Evolutionary conservation across 208 protist species (phyloP).

Genomic region (Blastocrithidia nonstop): DNA sequence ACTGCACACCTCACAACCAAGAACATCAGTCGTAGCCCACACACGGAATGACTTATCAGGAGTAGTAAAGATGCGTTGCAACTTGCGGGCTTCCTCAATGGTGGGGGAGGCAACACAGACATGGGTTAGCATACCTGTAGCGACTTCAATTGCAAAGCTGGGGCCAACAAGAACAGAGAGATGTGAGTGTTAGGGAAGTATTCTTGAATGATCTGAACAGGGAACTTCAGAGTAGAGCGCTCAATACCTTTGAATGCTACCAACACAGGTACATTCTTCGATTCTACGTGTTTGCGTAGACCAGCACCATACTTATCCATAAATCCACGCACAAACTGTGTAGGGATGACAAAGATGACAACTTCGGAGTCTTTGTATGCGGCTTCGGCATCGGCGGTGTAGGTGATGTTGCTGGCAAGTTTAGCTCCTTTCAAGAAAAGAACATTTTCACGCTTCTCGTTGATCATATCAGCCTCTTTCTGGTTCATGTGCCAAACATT

Average conservation of each 20-base stretch:
- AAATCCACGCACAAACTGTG: conserved; percentile 71
- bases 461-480: conserved; percentile 37
- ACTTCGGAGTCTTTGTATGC: conserved; percentile 39
- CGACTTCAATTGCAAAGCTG: conserved; percentile 83
- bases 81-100: conserved; percentile 28
- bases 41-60: conserved; percentile 55
- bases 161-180: conserved; percentile 64
- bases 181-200: conserved; percentile 40
- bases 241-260: conserved; percentile 80
- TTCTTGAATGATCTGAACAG: conserved; percentile 58
- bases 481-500: conserved; percentile 63
- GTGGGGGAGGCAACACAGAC: conserved; percentile 46
- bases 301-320: conserved; percentile 26
- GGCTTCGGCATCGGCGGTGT: conserved; percentile 29
- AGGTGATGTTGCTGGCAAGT: conserved; percentile 50
- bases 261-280: conserved; percentile 35
- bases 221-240: conserved; percentile 57
- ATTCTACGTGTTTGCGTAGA: conserved; percentile 23
- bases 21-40: conserved; percentile 63
- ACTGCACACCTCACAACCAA: conserved; percentile 81
- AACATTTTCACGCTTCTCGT: conserved; percentile 59
- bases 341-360: conserved; percentile 73
- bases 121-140: conserved; percentile 51
- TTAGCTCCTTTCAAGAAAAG: conserved; percentile 53
- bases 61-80: conserved; percentile 68